Conservation (phyloP, 208 protist genomes). For the Trypanosoma cruzi region DNA sequence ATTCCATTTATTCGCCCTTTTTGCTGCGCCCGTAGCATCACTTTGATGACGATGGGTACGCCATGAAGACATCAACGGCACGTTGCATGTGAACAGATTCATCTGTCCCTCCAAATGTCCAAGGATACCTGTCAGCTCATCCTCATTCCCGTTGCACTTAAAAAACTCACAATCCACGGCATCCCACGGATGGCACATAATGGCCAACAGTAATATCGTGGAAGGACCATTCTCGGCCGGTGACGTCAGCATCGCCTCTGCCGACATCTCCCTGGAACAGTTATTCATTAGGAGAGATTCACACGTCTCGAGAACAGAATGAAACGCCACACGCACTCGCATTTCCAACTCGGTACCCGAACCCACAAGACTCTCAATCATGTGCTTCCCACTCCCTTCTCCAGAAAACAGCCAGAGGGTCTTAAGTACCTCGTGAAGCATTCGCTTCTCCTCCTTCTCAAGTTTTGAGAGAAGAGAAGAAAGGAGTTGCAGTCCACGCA, state of each 20-base stretch:
- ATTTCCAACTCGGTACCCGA: slow-evolving; percentile 72
- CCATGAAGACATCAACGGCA: slow-evolving; percentile 52
- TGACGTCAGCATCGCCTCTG: slow-evolving; percentile 47
- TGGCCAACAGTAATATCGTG: slow-evolving; percentile 63
- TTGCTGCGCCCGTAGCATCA: slow-evolving; percentile 19
- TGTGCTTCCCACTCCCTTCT: slow-evolving; percentile 57
- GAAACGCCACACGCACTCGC: slow-evolving; percentile 64
- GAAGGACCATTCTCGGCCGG: slow-evolving; percentile 42
- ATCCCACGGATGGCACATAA: slow-evolving; percentile 87
- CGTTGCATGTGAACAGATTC: slow-evolving; percentile 46
- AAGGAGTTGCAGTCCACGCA: slow-evolving; percentile 60
- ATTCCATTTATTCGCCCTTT: slow-evolving; percentile 41
- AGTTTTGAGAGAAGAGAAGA: slow-evolving; percentile 25
- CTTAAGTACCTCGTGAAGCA: slow-evolving; percentile 36
- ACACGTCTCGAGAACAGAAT: slow-evolving; percentile 55
- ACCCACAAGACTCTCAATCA: slow-evolving; percentile 61
- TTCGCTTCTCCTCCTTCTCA: slow-evolving; percentile 14
- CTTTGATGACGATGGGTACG: slow-evolving; percentile 37
- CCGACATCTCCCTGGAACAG: slow-evolving; percentile 33
- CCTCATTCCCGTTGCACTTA: slow-evolving; percentile 38
- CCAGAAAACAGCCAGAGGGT: slow-evolving; percentile 56
- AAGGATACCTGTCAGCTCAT: slow-evolving; percentile 41
- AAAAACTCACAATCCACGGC: slow-evolving; percentile 78
- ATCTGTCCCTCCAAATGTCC: slow-evolving; percentile 61
- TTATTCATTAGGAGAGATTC: slow-evolving; percentile 31